A percentile compares a stretch with the other conserved stretches of the same genome.
Evolutionary conservation across 2,329 filamentous ascomycete genomes (phyloP).

Genomic region (Chaetoscypha palmicola): DNA sequence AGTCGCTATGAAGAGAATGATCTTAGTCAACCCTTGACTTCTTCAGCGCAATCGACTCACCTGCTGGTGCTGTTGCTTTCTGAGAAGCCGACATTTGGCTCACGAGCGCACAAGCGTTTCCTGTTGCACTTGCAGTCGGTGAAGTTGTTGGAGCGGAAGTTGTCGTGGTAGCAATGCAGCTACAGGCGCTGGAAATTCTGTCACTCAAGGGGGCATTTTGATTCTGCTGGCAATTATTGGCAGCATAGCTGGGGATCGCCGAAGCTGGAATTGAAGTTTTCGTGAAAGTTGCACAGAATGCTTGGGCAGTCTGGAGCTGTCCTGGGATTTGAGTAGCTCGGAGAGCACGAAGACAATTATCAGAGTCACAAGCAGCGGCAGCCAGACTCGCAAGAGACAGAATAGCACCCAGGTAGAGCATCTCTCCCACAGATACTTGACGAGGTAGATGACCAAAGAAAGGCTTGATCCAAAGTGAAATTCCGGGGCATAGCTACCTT

Average conservation of each 20-base stretch:
- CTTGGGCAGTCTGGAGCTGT: slow-evolving; percentile 29
- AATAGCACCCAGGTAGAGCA: slow-evolving; percentile 11
- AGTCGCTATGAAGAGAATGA: slow-evolving; percentile 15
- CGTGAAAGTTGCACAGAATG: slow-evolving; percentile 31
- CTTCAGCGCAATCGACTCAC: slow-evolving; percentile 10
- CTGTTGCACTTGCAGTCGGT: slow-evolving; percentile 3
- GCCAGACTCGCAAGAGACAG: slow-evolving; percentile 13
- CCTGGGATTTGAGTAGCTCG: slow-evolving; percentile 31
- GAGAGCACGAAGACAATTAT: slow-evolving; percentile 36
- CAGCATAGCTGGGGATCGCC: slow-evolving; percentile 16
- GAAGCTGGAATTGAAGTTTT: slow-evolving; percentile 3
- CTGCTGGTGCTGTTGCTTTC: slow-evolving; percentile 15
- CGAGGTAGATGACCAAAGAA: not conserved
- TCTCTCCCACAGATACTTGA: not conserved
- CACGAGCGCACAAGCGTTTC: slow-evolving; percentile 23
- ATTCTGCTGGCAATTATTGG: slow-evolving; percentile 13
- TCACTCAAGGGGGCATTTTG: slow-evolving; percentile 14
- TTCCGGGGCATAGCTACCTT: not conserved
- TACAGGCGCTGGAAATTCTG: slow-evolving; percentile 20
- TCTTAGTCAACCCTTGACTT: not conserved
- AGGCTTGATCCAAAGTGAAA: not conserved
- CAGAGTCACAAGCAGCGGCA: slow-evolving; percentile 28
- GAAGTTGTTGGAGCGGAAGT: slow-evolving; percentile 6
- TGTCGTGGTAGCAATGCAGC: slow-evolving; percentile 15
- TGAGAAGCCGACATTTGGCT: slow-evolving; percentile 23